A percentile compares a stretch with the other conserved stretches of the same genome.
Evolutionary conservation across 2,329 filamentous ascomycete genomes (phyloP).

Genomic region (Chaetomium sp.): DNA sequence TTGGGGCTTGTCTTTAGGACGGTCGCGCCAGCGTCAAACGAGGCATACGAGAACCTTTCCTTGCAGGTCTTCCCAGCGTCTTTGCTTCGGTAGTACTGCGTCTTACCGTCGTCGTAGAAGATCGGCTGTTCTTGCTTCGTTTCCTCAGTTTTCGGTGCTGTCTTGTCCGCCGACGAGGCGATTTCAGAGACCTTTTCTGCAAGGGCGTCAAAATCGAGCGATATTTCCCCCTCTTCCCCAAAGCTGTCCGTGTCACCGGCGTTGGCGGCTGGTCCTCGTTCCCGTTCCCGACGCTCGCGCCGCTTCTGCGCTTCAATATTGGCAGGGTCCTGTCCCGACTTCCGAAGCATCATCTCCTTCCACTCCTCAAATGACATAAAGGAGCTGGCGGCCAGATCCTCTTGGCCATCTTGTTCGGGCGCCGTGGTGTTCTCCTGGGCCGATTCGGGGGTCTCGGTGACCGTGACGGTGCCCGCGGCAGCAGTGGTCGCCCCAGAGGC

Average conservation of each 20-base stretch:
- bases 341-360: slow-evolving; percentile 88
- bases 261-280: slow-evolving; percentile 41
- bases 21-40: slow-evolving; percentile 92
- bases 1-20: slow-evolving; percentile 83
- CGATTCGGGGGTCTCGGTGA: slow-evolving; percentile 9
- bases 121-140: slow-evolving; percentile 37
- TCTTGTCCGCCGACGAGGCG: slow-evolving; percentile 26
- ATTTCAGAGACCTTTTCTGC: slow-evolving; percentile 41
- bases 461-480: slow-evolving; percentile 13
- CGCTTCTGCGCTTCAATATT: slow-evolving; percentile 58
- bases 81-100: slow-evolving; percentile 65
- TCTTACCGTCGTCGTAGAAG: slow-evolving; percentile 41
- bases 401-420: slow-evolving; percentile 39
- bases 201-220: slow-evolving; percentile 47
- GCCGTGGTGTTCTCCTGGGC: slow-evolving; percentile 30
- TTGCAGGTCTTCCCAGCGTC: slow-evolving; percentile 97
- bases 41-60: slow-evolving; percentile 94
- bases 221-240: slow-evolving; percentile 83
- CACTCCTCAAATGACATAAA: slow-evolving; percentile 98
- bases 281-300: slow-evolving; percentile 43
- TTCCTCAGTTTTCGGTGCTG: slow-evolving; percentile 21
- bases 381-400: slow-evolving; percentile 57
- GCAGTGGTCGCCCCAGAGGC: slow-evolving; percentile 13
- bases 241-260: slow-evolving; percentile 69
- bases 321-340: slow-evolving; percentile 68